phyloP scores from a whole-genome alignment of 2,329 filamentous ascomycete species.

The Tolypocladium paradoxum region DNA sequence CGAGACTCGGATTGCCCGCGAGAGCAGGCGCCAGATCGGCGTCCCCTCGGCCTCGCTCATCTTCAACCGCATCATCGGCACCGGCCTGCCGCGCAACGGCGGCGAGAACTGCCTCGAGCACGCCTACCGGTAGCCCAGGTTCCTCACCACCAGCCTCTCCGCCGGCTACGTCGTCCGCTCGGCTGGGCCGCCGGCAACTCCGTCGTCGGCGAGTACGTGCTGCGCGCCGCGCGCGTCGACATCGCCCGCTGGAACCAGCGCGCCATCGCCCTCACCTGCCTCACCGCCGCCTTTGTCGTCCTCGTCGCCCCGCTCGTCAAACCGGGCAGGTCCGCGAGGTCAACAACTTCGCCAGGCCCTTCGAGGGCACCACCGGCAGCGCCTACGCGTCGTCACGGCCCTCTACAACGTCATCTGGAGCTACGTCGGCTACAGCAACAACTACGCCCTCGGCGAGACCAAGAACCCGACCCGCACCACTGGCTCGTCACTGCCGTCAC shows the following conservation, averaged over 20 bases:
- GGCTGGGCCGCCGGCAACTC: constrained; percentile 58
- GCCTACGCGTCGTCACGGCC: constrained; percentile 57
- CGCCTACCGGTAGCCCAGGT: constrained; percentile 49
- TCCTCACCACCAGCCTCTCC: constrained; percentile 51
- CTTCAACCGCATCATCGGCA: constrained; percentile 56
- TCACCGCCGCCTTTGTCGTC: constrained; percentile 54
- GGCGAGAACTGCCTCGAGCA: constrained; percentile 59
- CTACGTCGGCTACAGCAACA: constrained; percentile 59
- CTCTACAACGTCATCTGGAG: constrained; percentile 64
- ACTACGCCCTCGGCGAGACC: constrained; percentile 55
- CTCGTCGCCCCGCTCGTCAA: constrained; percentile 53
- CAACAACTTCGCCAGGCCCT: constrained; percentile 52
- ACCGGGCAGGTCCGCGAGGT: constrained; percentile 44
- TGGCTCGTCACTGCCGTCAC: constrained; percentile 54
- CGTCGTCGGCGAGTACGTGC: constrained; percentile 59
- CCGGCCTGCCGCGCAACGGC: constrained; percentile 52
- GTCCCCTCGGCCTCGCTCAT: constrained; percentile 46
- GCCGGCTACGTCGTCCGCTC: constrained; percentile 48
- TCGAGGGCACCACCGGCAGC: constrained; percentile 54
- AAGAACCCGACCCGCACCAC: constrained; percentile 56
- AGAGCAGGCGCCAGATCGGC: constrained; percentile 44
- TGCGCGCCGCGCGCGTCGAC: constrained; percentile 52
- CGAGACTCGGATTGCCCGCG: constrained; percentile 30
- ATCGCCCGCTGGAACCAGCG: constrained; percentile 58
- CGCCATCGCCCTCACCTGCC: constrained; percentile 54